These are phyloP conservation scores for Teratosphaeria zuluensis DNA, from an alignment of 2,329 filamentous ascomycete species.

Conservation along the genomic window DNA sequence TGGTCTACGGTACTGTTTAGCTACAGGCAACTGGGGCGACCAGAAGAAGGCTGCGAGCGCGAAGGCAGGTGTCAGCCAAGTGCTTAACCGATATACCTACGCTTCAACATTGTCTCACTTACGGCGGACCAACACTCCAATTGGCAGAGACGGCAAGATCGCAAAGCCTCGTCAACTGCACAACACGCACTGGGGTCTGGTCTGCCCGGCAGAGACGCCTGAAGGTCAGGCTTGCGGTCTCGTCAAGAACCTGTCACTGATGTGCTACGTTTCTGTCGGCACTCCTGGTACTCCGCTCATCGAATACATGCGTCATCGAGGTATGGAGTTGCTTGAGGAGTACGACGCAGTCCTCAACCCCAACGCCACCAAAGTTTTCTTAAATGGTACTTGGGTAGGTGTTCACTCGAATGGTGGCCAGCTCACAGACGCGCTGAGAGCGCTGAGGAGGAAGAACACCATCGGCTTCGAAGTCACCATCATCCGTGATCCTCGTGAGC, in stretches of 20 bases:
- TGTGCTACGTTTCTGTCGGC: slow-evolving; percentile 97
- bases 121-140: slow-evolving; percentile 92
- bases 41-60: slow-evolving; percentile 96
- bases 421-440: slow-evolving; percentile 51
- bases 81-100: slow-evolving; percentile 95
- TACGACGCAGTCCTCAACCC: slow-evolving; percentile 62
- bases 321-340: slow-evolving; percentile 95
- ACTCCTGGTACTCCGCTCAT: slow-evolving; percentile 83
- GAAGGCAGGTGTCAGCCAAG: slow-evolving; percentile 94
- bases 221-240: slow-evolving; percentile 97
- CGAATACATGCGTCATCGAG: slow-evolving; percentile 89
- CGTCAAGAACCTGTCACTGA: slow-evolving; percentile 93
- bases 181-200: slow-evolving; percentile 96
- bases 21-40: slow-evolving; percentile 98
- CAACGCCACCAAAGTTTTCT: slow-evolving; percentile 92
- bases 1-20: slow-evolving; percentile 90
- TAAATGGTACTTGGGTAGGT: slow-evolving; percentile 97
- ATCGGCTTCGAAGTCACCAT: slow-evolving; percentile 90
- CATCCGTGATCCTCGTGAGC: slow-evolving; percentile 89
- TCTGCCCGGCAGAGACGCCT: slow-evolving; percentile 93
- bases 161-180: slow-evolving; percentile 96
- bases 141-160: slow-evolving; percentile 94
- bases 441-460: slow-evolving; percentile 55
- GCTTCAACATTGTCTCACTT: slow-evolving; percentile 94
- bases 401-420: slow-evolving; percentile 82